Base-by-base conservation (phyloP, 495 filamentous ascomycete species). In the Xylaria grammica region DNA sequence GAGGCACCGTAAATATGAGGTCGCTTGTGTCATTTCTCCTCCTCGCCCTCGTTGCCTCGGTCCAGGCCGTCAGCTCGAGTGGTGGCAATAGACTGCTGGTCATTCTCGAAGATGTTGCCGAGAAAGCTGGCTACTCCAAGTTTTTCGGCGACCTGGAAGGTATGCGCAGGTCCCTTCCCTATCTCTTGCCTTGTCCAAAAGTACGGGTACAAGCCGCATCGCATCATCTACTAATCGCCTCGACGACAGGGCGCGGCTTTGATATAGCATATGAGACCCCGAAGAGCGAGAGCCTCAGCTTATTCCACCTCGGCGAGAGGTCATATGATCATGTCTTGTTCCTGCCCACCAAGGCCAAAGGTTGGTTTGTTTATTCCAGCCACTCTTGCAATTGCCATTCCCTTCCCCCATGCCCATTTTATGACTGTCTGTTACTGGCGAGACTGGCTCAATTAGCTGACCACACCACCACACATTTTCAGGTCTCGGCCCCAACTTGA, bases 291-390 rank as follows among this genome's bases (percentile, higher is more conserved):
- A 81, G 84, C 67, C 83, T 99, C 69, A 84, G 89, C 50, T 82
- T 99, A 65, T 97, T 98, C 82, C 79, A 87, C 72, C 88, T 91
- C 65, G 96, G 95, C 74, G 93, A 94, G 78, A 87, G 87, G 75
- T 85, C 86, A 65, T 97, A 93, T 76, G 95, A 97, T 80, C 94
- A 99, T 72, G 77, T 97, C 55, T 75, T 98, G 55, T 83, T 99
- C 63, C 86, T 98, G 32, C 95, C 95, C 26, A 84, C 89, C 19
- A 94, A 91, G 78, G 87, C 91, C 4, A 98, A 97, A 84, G 93
- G 91, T 93, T 74, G n/a, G 69, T 72, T 52, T 17, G 20, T 24
- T 36, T 34, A 22, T 20, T 11, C 27, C 17, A 42, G 10, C 22
- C 45, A 36, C 32, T 36, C 6, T 26, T 4, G 7, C 19, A 20